Evolutionary conservation across 106 monocot genomes (phyloP).

Genomic region (Allium cepa): DNA sequence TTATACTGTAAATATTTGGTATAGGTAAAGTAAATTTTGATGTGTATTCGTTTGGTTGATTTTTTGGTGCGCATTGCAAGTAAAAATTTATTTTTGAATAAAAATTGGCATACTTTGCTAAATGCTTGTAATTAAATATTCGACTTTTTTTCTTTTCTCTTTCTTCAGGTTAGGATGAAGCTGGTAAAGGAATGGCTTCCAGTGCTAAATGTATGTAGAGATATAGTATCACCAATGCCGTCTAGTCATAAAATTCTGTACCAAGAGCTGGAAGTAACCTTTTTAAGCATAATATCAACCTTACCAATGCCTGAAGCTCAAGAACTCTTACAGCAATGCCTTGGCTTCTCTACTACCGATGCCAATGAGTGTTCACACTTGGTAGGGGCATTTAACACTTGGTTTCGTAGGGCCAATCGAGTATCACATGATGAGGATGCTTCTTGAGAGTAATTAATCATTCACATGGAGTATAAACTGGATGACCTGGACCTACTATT

Average conservation of each 20-base stretch:
- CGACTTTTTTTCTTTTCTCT: neutral
- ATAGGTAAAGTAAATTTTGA: too few species aligned
- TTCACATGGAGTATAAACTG: too few species aligned
- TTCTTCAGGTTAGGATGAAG: slow-evolving; percentile 67
- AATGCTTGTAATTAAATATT: neutral
- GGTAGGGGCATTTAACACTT: slow-evolving; percentile 67
- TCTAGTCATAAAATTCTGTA: slow-evolving; percentile 47
- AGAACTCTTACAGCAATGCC: slow-evolving; percentile 69
- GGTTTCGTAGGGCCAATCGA: slow-evolving; percentile 76
- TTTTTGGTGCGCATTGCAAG: too few species aligned
- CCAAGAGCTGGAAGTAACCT: slow-evolving; percentile 84
- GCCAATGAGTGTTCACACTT: slow-evolving; percentile 78
- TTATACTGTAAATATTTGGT: too few species aligned
- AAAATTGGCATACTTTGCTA: too few species aligned
- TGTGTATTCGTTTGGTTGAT: too few species aligned
- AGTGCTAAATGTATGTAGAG: slow-evolving; percentile 79
- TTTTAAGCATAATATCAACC: slow-evolving; percentile 85
- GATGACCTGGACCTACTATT: too few species aligned
- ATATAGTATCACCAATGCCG: slow-evolving; percentile 42
- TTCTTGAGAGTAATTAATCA: too few species aligned
- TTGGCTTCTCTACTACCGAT: slow-evolving; percentile 80
- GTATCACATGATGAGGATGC: slow-evolving; percentile 17
- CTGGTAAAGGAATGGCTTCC: slow-evolving; percentile 88
- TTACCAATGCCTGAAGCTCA: slow-evolving; percentile 69
- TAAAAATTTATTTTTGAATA: too few species aligned